phyloP scores from a whole-genome alignment of 2,329 filamentous ascomycete species.

The Corniculantispora saksenae region DNA sequence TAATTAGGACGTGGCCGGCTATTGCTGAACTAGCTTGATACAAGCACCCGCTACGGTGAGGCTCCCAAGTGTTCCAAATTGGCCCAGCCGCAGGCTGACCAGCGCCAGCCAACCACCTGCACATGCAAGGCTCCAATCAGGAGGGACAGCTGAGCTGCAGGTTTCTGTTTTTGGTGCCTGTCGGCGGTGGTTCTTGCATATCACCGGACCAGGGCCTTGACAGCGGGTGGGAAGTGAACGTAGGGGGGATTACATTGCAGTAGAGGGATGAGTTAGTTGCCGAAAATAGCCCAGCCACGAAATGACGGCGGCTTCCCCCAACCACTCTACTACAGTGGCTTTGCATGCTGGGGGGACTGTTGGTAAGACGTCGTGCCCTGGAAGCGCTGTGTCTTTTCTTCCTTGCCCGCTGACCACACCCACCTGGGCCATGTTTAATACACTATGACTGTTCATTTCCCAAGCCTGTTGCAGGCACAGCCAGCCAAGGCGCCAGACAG shows the following conservation, averaged over 20 bases:
- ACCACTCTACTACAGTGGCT: background rate
- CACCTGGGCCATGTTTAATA: background rate
- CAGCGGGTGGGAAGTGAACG: background rate
- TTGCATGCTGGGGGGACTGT: too few relatives aligned
- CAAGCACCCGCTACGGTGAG: conserved; percentile 1
- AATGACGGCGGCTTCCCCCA: background rate
- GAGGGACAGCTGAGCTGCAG: conserved; percentile 4
- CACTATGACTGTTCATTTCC: background rate
- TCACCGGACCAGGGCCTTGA: conserved; percentile 3
- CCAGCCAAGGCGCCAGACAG: background rate
- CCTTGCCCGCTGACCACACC: background rate
- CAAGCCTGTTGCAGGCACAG: background rate
- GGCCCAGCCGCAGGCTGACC: background rate
- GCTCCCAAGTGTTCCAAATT: conserved; percentile 4
- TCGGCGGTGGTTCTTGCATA: background rate
- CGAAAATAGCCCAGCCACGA: conserved; percentile 4
- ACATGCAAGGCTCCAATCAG: background rate
- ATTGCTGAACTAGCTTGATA: background rate
- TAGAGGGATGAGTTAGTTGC: background rate
- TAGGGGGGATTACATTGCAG: conserved; percentile 1
- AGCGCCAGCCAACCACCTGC: background rate
- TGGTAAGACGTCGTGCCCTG: background rate
- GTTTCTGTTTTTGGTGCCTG: background rate
- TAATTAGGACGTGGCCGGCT: background rate
- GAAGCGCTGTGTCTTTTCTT: conserved; percentile 1